phyloP scores from a whole-genome alignment of 176 grass and related monocot genomes.

The Cenchrus americanus region DNA sequence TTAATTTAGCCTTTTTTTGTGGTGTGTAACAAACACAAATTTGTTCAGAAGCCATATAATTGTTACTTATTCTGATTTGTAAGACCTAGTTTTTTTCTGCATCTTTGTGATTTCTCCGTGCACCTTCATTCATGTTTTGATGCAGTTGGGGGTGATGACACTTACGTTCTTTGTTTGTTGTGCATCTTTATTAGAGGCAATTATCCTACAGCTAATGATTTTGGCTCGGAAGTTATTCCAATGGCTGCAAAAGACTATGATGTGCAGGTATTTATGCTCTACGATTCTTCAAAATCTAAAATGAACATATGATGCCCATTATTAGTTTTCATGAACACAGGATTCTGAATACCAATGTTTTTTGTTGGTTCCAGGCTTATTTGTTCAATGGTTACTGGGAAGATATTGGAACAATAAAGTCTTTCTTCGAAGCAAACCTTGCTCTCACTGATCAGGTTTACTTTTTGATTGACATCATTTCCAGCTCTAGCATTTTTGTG shows the following conservation, averaged over 20 bases:
- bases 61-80: neutral
- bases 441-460: conserved; percentile 78
- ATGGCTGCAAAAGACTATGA: conserved; percentile 72
- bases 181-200: conserved; percentile 51
- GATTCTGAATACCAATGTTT: neutral
- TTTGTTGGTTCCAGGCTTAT: conserved; percentile 54
- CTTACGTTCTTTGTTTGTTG: conserved; percentile 16
- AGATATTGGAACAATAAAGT: conserved; percentile 88
- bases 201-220: conserved; percentile 84
- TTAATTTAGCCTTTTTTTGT: neutral
- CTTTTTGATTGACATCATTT: conserved; percentile 10
- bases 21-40: neutral
- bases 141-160: neutral
- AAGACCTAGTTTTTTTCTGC: neutral
- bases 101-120: conserved; percentile 1
- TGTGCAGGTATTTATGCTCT: conserved; percentile 61
- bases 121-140: neutral
- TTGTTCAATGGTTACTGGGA: conserved; percentile 86
- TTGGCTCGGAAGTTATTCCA: conserved; percentile 89
- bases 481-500: conserved; percentile 13
- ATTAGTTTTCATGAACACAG: conserved; percentile 1
- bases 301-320: neutral
- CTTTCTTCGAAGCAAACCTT: conserved; percentile 87
- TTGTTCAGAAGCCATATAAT: neutral
- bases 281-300: neutral